Conservation (phyloP, 805 yeast genomes). For the Spathaspora hagerdaliae region DNA sequence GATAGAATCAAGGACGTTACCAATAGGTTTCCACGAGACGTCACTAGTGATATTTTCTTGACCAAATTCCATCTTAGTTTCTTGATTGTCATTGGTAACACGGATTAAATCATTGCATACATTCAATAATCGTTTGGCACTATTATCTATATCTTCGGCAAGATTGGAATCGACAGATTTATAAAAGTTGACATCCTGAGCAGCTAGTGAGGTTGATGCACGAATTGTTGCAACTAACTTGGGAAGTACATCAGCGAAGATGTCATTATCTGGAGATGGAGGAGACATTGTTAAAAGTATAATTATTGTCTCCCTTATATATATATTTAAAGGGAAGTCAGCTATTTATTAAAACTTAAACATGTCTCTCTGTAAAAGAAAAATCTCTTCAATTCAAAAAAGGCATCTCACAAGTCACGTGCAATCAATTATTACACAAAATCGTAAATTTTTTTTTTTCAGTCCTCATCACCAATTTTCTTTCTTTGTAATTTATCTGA, state of each 20-base stretch:
- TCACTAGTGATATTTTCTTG: constrained; percentile 38
- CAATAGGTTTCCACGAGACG: constrained; percentile 58
- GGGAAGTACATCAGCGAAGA: constrained; percentile 28
- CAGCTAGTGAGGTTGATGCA: constrained; percentile 64
- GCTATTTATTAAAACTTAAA: too few species aligned
- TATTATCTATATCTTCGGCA: constrained; percentile 31
- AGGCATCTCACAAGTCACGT: neutral
- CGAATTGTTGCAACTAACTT: constrained; percentile 56
- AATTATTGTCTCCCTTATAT: neutral
- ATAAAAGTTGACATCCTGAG: constrained; percentile 79
- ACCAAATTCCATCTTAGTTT: constrained; percentile 26
- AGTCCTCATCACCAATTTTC: neutral
- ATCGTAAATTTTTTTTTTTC: neutral
- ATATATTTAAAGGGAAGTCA: too few species aligned
- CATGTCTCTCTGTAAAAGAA: neutral
- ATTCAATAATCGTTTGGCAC: constrained; percentile 40
- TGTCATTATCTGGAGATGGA: neutral
- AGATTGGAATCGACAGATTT: constrained; percentile 53
- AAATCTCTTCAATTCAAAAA: neutral
- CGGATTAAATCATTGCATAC: constrained; percentile 45
- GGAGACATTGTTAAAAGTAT: neutral
- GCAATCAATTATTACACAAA: neutral
- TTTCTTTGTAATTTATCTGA: neutral
- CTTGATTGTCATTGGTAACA: constrained; percentile 6
- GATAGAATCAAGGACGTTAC: constrained; percentile 60